Conservation (phyloP, 2,329 filamentous ascomycete species). For the Saccharata proteae region DNA sequence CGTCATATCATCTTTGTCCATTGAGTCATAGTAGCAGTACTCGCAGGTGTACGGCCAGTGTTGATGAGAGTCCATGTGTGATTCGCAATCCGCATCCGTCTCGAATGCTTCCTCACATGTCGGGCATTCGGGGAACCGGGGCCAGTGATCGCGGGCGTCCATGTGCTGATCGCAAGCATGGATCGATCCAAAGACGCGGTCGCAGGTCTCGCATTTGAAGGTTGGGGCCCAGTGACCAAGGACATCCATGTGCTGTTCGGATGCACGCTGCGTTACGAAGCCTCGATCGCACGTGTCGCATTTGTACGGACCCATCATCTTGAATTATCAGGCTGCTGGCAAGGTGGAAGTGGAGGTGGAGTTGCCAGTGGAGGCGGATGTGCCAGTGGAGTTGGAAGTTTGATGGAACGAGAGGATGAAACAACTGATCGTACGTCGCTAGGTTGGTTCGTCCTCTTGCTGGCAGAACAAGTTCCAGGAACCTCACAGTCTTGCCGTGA, state of each 20-base stretch:
- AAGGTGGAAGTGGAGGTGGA: no score
- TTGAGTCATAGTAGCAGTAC: conserved; percentile 3
- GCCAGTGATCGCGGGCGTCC: conserved; percentile 12
- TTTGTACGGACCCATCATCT: no score
- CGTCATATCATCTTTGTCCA: no score
- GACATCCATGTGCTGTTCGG: conserved; percentile 14
- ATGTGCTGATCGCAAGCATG: conserved; percentile 12
- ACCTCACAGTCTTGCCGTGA: no score
- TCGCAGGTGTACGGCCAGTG: no score
- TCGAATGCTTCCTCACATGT: conserved; percentile 3
- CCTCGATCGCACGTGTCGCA: conserved; percentile 10
- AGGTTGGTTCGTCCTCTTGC: no score
- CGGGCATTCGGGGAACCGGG: conserved; percentile 11
- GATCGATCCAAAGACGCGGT: conserved; percentile 2
- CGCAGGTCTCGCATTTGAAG: conserved; percentile 11
- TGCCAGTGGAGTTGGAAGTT: no score
- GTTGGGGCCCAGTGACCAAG: conserved; percentile 10
- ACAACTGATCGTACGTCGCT: no score
- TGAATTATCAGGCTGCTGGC: no score
- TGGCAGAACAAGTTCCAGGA: no score
- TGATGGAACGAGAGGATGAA: no score
- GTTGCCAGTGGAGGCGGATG: no score
- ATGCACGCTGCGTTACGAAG: conserved; percentile 6
- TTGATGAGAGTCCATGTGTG: conserved; percentile 6
- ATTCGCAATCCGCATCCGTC: neutral